Conservation (phyloP, 345 rosid species). For the Citrus trifoliata region DNA sequence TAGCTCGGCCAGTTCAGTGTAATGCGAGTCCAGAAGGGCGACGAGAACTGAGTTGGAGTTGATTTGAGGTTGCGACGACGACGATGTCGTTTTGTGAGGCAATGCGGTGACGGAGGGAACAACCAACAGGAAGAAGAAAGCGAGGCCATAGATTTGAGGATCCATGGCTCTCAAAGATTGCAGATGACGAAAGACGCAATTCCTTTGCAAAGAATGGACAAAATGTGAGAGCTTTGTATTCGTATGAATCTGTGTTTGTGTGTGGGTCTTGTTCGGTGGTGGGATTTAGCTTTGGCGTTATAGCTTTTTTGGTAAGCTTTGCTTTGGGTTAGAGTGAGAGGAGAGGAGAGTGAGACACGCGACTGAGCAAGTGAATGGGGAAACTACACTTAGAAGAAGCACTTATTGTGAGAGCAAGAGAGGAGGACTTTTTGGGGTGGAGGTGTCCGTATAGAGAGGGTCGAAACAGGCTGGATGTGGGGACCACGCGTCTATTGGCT, state of each 20-base stretch:
- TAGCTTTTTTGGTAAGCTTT: not conserved
- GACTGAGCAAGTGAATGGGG: not conserved
- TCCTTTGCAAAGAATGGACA: not conserved
- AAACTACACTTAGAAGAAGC: slow-evolving; percentile 5
- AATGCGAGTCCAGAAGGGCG: slow-evolving; percentile 93
- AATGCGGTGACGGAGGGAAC: slow-evolving; percentile 32
- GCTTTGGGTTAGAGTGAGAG: not conserved
- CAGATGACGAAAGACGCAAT: too few relatives aligned
- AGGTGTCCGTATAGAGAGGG: not conserved
- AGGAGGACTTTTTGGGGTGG: not conserved
- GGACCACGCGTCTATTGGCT: slow-evolving; percentile 30
- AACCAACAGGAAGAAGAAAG: not conserved
- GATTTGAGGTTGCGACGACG: slow-evolving; percentile 44
- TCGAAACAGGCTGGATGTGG: slow-evolving; percentile 48
- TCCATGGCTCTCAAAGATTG: slow-evolving; percentile 47
- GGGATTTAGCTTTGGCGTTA: not conserved
- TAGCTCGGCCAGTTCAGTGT: slow-evolving; percentile 84
- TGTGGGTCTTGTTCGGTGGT: too few relatives aligned
- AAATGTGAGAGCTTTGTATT: not conserved
- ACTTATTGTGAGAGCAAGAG: slow-evolving; percentile 10
- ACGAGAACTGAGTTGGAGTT: slow-evolving; percentile 95
- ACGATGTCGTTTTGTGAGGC: slow-evolving; percentile 32
- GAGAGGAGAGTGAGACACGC: slow-evolving; percentile 14
- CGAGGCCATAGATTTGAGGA: slow-evolving; percentile 36
- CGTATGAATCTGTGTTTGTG: not conserved